phyloP scores from a whole-genome alignment of 164 flowering plant genomes.

The Paratinospora sagittata region DNA sequence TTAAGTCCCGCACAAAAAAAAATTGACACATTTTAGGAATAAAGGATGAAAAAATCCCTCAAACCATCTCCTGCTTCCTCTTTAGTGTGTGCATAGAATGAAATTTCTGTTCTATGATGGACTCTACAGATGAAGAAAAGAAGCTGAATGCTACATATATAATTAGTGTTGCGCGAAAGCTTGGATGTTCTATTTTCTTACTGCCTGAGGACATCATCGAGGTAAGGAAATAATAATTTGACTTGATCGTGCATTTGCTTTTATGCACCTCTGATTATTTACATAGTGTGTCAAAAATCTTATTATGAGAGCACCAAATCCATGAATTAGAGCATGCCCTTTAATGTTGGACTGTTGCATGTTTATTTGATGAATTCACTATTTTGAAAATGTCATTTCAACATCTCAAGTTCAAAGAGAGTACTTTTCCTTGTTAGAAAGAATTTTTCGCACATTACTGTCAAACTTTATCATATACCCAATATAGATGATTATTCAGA shows the following conservation, averaged over 20 bases:
- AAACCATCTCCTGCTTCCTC: no score
- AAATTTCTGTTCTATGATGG: not conserved
- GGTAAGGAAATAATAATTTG: conserved; percentile 32
- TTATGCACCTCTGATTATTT: not conserved
- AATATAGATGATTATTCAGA: not conserved
- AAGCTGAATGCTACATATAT: conserved; percentile 87
- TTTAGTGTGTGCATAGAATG: no score
- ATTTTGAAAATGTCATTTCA: no score
- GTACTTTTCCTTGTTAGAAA: no score
- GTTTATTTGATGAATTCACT: no score
- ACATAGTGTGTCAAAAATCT: not conserved
- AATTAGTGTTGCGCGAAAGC: conserved; percentile 90
- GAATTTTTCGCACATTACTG: not conserved
- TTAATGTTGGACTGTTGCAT: no score
- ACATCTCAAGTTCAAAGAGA: no score
- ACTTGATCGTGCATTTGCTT: not conserved
- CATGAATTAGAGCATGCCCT: no score
- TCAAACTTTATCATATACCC: not conserved
- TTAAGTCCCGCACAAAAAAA: not conserved
- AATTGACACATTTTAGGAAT: no score
- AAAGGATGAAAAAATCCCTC: no score
- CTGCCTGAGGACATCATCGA: conserved; percentile 94
- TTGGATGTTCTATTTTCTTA: conserved; percentile 89
- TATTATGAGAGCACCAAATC: no score
- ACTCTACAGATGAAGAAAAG: conserved; percentile 66